Conservation (phyloP, 345 rosid species). For the Hibiscus tridactylites region DNA sequence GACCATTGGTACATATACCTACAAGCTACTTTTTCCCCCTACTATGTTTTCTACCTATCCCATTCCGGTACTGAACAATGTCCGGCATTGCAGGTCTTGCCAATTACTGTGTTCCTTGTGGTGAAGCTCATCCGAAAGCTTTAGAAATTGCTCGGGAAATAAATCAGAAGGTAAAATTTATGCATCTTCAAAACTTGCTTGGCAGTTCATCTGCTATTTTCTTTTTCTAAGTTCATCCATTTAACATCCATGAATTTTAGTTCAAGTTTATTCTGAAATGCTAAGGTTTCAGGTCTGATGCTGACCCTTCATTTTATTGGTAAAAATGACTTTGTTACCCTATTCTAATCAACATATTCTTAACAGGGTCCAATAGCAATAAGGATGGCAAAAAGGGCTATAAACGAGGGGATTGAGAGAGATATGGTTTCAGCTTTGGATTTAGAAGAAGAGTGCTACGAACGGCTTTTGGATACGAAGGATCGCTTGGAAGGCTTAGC, state of each 20-base stretch:
- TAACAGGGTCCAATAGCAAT: conserved; percentile 75
- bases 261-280: neutral
- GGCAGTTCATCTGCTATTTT: neutral
- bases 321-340: neutral
- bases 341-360: neutral
- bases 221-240: neutral
- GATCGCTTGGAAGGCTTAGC: conserved; percentile 89
- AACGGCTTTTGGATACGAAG: conserved; percentile 42
- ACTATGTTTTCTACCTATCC: neutral
- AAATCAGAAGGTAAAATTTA: conserved; percentile 50
- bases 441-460: conserved; percentile 74
- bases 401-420: conserved; percentile 56
- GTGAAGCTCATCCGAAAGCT: conserved; percentile 71
- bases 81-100: conserved; percentile 49
- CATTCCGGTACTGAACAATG: neutral
- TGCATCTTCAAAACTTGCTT: neutral
- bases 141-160: conserved; percentile 76
- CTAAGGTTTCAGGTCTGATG: neutral
- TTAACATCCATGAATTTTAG: conserved; percentile 2
- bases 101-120: conserved; percentile 59
- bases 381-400: conserved; percentile 79
- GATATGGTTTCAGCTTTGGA: conserved; percentile 49
- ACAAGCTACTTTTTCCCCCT: neutral
- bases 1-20: conserved; percentile 39
- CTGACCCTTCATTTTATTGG: neutral